A percentile compares a stretch with the other conserved stretches of the same genome.
Evolutionary conservation across 2,329 filamentous ascomycete genomes (phyloP).

Genomic region (Pyrenochaeta sp.): DNA sequence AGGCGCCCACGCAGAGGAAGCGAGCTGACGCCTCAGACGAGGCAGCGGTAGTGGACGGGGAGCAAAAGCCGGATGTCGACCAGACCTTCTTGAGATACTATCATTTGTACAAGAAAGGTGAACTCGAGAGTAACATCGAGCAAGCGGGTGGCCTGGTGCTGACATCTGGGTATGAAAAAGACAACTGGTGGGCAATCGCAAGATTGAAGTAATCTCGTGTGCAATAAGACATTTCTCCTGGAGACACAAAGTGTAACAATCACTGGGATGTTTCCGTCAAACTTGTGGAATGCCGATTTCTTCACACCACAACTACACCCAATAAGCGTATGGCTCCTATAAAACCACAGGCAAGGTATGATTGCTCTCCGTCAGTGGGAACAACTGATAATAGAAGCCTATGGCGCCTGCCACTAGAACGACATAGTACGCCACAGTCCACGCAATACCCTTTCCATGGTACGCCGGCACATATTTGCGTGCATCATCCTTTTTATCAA

Average conservation of each 20-base stretch:
- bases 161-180: constrained; percentile 89
- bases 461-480: constrained; percentile 42
- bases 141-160: constrained; percentile 78
- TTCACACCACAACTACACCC: background rate
- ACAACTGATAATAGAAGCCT: constrained; percentile 75
- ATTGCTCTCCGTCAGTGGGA: constrained; percentile 72
- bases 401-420: constrained; percentile 76
- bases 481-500: constrained; percentile 46
- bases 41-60: constrained; percentile 20
- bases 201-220: constrained; percentile 9
- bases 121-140: constrained; percentile 81
- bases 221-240: background rate
- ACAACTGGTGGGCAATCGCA: constrained; percentile 96
- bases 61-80: constrained; percentile 40
- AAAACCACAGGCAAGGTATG: constrained; percentile 56
- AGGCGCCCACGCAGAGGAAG: constrained; percentile 28
- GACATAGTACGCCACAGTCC: constrained; percentile 82
- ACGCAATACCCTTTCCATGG: constrained; percentile 56
- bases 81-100: constrained; percentile 89
- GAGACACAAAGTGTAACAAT: background rate
- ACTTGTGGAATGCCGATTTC: background rate
- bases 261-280: background rate
- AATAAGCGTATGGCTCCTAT: constrained; percentile 1
- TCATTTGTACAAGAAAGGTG: constrained; percentile 86
- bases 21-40: background rate